Evolutionary conservation across 306 rosid species (phyloP).

Genomic region (Inga leiocalycina): DNA sequence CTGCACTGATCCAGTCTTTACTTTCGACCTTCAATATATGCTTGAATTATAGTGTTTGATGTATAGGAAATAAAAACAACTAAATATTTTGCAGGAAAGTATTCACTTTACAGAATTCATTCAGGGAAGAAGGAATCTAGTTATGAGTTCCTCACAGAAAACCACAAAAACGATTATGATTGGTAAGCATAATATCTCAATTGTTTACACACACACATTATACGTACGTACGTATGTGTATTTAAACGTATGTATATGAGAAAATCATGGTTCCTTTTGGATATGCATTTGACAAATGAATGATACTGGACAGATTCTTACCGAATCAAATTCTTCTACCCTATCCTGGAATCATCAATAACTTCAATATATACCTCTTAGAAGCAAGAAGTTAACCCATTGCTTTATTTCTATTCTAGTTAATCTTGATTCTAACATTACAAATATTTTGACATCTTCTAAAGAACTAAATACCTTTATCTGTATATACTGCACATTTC

Average conservation of each 20-base stretch:
- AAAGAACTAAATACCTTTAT: neutral
- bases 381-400: neutral
- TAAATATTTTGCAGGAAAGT: conserved; percentile 46
- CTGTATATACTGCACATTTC: neutral
- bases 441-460: neutral
- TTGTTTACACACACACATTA: neutral
- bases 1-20: neutral
- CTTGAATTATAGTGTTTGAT: neutral
- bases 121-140: conserved; percentile 63
- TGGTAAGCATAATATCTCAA: conserved; percentile 47
- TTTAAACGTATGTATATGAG: neutral
- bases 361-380: neutral
- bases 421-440: neutral
- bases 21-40: neutral
- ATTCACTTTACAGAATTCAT: conserved; percentile 55
- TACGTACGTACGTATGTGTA: neutral
- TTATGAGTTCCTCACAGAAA: conserved; percentile 50
- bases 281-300: neutral
- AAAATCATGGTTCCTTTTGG: neutral
- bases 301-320: neutral
- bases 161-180: conserved; percentile 67
- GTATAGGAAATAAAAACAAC: neutral
- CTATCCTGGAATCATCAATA: neutral
- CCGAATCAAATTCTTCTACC: neutral
- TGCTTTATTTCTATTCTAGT: neutral